phyloP scores from a whole-genome alignment of 371 early-diverging fungal species.

The Mortierella sp. region DNA sequence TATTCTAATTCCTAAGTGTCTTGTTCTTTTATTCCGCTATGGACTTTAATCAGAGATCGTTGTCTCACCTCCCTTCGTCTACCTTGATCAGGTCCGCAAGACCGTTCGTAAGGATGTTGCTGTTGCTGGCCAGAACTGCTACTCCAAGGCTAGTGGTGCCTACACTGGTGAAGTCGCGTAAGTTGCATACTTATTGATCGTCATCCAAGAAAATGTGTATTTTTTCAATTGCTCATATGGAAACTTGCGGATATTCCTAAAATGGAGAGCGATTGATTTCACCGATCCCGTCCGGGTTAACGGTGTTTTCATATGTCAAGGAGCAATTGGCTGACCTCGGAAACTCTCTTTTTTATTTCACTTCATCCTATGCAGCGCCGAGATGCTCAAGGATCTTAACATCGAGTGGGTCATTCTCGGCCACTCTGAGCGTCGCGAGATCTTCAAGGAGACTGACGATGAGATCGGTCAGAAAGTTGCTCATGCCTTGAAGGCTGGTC shows the following conservation, averaged over 20 bases:
- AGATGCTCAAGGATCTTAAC: conserved; percentile 95
- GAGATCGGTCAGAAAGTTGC: conserved; percentile 88
- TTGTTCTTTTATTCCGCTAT: conserved; percentile 5
- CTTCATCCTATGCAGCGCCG: conserved; percentile 68
- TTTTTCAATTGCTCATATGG: neutral
- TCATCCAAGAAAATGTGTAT: neutral
- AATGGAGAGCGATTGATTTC: neutral
- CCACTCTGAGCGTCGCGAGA: conserved; percentile 98
- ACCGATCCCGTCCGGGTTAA: neutral
- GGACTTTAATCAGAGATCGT: conserved; percentile 86
- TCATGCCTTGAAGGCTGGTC: conserved; percentile 87
- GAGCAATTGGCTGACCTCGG: conserved; percentile 9
- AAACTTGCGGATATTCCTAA: neutral
- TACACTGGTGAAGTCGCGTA: conserved; percentile 99
- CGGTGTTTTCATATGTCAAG: conserved; percentile 10
- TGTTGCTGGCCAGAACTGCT: conserved; percentile 98
- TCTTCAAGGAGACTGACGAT: conserved; percentile 93
- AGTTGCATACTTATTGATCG: conserved; percentile 16
- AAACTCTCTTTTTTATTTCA: neutral
- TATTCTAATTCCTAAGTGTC: neutral
- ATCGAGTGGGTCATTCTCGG: conserved; percentile 98
- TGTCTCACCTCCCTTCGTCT: conserved; percentile 96
- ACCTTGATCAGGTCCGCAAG: conserved; percentile 87
- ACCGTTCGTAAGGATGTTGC: conserved; percentile 84
- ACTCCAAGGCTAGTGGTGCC: conserved; percentile 90